Evolutionary conservation across 148 eudicot species (phyloP).

Genomic region (Fallopia convolvulus): DNA sequence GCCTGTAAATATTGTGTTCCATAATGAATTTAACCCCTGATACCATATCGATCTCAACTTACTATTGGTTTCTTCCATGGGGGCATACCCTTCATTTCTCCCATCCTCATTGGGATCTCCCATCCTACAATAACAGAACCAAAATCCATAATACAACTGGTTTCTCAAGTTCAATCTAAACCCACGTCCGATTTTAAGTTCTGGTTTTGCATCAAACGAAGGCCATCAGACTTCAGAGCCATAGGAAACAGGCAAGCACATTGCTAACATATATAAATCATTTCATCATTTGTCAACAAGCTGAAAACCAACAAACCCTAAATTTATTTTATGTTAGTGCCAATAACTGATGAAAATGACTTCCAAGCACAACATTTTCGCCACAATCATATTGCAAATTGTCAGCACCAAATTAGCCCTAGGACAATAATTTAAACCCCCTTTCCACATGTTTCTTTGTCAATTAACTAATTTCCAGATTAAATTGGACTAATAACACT

Average conservation of each 20-base stretch:
- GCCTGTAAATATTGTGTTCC: conserved; percentile 42
- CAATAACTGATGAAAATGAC: not conserved
- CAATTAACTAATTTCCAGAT: not conserved
- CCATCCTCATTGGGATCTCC: conserved; percentile 24
- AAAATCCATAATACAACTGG: not conserved
- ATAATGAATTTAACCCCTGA: conserved; percentile 37
- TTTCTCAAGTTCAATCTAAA: not conserved
- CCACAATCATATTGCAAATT: not conserved
- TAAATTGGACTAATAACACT: not conserved
- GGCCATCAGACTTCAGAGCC: not conserved
- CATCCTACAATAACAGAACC: conserved; percentile 18
- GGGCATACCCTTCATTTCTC: conserved; percentile 18
- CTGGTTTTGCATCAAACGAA: not conserved
- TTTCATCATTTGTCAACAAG: not conserved
- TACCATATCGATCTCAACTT: conserved; percentile 32
- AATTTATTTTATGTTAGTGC: not conserved
- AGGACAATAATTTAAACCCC: not conserved
- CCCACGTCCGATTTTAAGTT: not conserved
- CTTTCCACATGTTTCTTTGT: too few relatives aligned
- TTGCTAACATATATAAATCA: not conserved
- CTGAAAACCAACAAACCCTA: not conserved
- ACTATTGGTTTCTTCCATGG: conserved; percentile 3
- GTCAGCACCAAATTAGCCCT: not conserved
- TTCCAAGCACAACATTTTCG: not conserved
- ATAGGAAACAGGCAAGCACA: not conserved